Percentiles rank a stretch among this genome's conserved stretches.
phyloP scores from a whole-genome alignment of 352 stramenopile genomes.

The Thraustochytrium sp. region DNA sequence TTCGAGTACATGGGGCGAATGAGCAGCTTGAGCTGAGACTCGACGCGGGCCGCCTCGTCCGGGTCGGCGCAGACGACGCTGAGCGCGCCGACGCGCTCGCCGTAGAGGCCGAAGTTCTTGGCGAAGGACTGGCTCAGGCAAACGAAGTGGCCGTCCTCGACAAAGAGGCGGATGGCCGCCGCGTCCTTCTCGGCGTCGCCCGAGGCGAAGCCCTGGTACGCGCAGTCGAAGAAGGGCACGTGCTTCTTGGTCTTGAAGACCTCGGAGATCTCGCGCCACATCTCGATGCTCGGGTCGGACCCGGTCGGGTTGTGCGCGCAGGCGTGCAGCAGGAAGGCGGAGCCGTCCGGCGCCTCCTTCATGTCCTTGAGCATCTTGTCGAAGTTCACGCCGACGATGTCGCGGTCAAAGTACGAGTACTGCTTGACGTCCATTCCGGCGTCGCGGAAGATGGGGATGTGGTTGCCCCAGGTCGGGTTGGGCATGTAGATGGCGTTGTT shows the following conservation, averaged over 20 bases:
- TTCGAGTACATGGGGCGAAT: constrained; percentile 99
- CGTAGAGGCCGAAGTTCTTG: constrained; percentile 99
- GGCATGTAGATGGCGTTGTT: constrained; percentile 88
- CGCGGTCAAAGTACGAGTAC: constrained; percentile 78
- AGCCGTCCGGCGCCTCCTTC: constrained; percentile 79
- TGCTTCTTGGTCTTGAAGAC: constrained; percentile 91
- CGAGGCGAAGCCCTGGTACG: constrained; percentile 97
- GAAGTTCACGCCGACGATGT: constrained; percentile 79
- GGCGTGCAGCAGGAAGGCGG: constrained; percentile 94
- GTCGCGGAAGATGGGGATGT: constrained; percentile 82
- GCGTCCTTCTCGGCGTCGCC: constrained; percentile 92
- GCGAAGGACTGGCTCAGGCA: constrained; percentile 95
- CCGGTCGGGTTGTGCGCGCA: constrained; percentile 98
- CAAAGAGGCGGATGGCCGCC: constrained; percentile 91
- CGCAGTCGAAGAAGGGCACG: constrained; percentile 97
- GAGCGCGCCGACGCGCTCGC: constrained; percentile 92
- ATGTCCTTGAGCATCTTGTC: constrained; percentile 88
- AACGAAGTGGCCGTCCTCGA: constrained; percentile 94
- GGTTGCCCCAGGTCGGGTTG: constrained; percentile 99
- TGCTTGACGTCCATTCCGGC: constrained; percentile 70
- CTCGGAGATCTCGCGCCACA: constrained; percentile 94
- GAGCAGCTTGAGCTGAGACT: constrained; percentile 97
- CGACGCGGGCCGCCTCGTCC: constrained; percentile 89
- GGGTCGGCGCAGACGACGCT: constrained; percentile 84
- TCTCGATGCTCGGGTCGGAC: constrained; percentile 89